These are phyloP conservation scores for Rhinocladiella mackenziei DNA, from an alignment of 2,329 filamentous ascomycete species.

Conservation along the genomic window DNA sequence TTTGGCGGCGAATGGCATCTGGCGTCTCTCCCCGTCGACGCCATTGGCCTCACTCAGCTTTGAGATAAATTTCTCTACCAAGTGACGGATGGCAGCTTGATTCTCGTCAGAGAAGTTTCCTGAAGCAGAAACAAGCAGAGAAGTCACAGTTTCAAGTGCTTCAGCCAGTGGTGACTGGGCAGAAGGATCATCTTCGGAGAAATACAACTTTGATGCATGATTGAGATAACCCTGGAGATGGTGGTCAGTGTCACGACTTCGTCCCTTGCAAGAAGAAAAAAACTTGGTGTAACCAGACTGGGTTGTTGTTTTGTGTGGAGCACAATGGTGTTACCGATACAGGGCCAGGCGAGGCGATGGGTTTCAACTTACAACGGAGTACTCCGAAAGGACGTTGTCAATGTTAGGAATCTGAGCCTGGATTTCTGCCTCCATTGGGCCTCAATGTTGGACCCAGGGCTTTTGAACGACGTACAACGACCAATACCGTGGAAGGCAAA, in stretches of 20 bases:
- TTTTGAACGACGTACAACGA: neutral
- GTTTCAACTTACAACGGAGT: slow-evolving; percentile 60
- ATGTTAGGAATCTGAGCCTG: slow-evolving; percentile 78
- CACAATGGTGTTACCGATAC: neutral
- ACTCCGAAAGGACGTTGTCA: slow-evolving; percentile 83
- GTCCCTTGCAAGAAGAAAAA: neutral
- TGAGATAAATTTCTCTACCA: slow-evolving; percentile 86
- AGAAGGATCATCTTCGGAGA: slow-evolving; percentile 65
- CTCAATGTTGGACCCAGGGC: neutral
- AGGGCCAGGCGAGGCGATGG: neutral
- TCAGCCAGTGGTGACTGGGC: slow-evolving; percentile 75
- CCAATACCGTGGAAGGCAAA: neutral
- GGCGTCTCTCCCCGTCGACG: slow-evolving; percentile 59
- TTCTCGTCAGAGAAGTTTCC: slow-evolving; percentile 70
- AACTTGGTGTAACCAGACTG: neutral
- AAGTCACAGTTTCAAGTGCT: slow-evolving; percentile 78
- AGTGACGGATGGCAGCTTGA: slow-evolving; percentile 71
- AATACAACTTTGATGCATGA: slow-evolving; percentile 83
- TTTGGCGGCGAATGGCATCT: slow-evolving; percentile 71
- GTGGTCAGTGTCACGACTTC: slow-evolving; percentile 9
- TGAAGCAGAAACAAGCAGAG: slow-evolving; percentile 87
- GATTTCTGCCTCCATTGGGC: slow-evolving; percentile 78
- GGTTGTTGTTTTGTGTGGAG: neutral
- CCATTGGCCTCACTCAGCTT: slow-evolving; percentile 73
- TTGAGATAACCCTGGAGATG: slow-evolving; percentile 69